phyloP scores from a whole-genome alignment of 371 early-diverging fungal species.

The Actinomucor elegans region DNA sequence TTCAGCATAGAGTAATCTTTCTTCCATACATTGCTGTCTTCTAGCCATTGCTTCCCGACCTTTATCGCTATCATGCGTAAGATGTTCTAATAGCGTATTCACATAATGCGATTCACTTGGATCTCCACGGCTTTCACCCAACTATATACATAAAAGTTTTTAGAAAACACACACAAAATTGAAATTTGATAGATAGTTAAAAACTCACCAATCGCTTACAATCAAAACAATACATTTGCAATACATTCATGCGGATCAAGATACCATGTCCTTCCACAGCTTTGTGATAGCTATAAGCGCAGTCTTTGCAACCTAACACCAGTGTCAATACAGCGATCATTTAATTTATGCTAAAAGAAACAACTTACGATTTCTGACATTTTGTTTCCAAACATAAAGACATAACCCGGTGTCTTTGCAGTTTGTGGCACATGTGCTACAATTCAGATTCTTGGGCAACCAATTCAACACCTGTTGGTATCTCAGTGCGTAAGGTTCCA shows the following conservation, averaged over 20 bases:
- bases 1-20: constrained; percentile 30
- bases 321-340: neutral
- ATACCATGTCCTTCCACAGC: constrained; percentile 43
- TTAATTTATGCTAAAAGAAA: neutral
- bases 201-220: constrained; percentile 40
- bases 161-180: neutral
- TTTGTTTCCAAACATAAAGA: constrained; percentile 40
- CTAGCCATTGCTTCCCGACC: constrained; percentile 31
- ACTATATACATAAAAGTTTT: constrained; percentile 10
- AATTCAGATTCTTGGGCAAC: constrained; percentile 37
- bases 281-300: constrained; percentile 44
- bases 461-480: constrained; percentile 43
- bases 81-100: constrained; percentile 22
- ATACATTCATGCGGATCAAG: constrained; percentile 39
- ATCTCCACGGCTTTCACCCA: constrained; percentile 49
- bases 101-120: constrained; percentile 44
- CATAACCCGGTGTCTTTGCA: constrained; percentile 29
- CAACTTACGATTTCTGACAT: constrained; percentile 40
- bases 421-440: constrained; percentile 33
- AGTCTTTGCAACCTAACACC: constrained; percentile 50
- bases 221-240: constrained; percentile 49
- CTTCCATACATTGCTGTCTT: constrained; percentile 39
- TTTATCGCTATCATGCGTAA: constrained; percentile 39
- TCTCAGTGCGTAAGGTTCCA: constrained; percentile 36
- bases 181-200: neutral